These are phyloP conservation scores for Penicillium pancosmium DNA, from an alignment of 495 filamentous ascomycete species.

Conservation along the genomic window DNA sequence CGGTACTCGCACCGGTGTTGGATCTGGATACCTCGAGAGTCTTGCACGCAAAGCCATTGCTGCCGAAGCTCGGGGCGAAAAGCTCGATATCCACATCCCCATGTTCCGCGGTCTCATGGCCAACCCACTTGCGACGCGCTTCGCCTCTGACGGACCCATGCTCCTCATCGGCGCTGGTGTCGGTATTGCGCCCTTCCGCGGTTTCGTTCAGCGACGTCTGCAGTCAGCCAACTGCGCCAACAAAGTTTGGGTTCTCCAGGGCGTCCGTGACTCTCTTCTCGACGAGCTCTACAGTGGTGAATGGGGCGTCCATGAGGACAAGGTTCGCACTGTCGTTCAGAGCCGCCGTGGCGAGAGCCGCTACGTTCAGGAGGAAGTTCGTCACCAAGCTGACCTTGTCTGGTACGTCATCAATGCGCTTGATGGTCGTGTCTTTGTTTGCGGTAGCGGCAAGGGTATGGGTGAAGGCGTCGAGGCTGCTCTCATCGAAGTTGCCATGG, in stretches of 20 bases:
- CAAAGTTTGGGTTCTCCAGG: slow-evolving; percentile 99
- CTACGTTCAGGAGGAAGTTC: slow-evolving; percentile 87
- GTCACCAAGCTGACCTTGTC: slow-evolving; percentile 87
- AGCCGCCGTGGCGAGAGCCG: slow-evolving; percentile 74
- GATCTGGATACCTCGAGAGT: slow-evolving; percentile 84
- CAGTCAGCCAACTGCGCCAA: slow-evolving; percentile 97
- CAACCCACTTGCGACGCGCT: slow-evolving; percentile 89
- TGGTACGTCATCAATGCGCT: slow-evolving; percentile 95
- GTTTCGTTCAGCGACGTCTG: slow-evolving; percentile 92
- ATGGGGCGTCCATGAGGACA: slow-evolving; percentile 89
- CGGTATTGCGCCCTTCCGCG: slow-evolving; percentile 94
- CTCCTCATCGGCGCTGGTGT: slow-evolving; percentile 95
- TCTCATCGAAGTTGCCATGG: slow-evolving; percentile 77
- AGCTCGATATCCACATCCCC: slow-evolving; percentile 72
- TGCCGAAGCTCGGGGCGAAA: slow-evolving; percentile 54
- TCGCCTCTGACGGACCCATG: slow-evolving; percentile 92
- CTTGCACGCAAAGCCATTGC: slow-evolving; percentile 70
- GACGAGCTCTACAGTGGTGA: slow-evolving; percentile 97
- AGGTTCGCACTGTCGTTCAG: slow-evolving; percentile 93
- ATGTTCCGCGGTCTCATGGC: slow-evolving; percentile 99
- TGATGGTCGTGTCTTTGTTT: slow-evolving; percentile 94
- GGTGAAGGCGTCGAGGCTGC: slow-evolving; percentile 91
- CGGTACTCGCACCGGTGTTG: slow-evolving; percentile 68
- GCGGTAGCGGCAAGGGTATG: slow-evolving; percentile 93
- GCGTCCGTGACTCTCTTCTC: slow-evolving; percentile 86